Base-by-base conservation (phyloP, 2,329 filamentous ascomycete genomes). In the Colletotrichum siamense region DNA sequence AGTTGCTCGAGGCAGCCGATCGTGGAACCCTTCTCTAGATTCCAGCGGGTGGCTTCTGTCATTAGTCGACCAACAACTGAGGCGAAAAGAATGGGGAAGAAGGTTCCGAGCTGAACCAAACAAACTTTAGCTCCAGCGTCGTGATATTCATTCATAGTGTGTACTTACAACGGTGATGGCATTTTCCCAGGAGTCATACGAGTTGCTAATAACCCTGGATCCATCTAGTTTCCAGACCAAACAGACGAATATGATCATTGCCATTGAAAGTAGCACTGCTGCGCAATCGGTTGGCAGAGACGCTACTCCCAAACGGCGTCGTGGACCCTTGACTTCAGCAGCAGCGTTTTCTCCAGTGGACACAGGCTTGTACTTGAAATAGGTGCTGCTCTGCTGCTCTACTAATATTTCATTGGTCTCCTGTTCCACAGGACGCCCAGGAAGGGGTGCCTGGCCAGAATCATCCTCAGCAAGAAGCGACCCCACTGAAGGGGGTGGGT, bases 91-190 rank as follows among this genome's bases (percentile, higher is more conserved):
- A 49, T 49, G 18, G 39, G 39, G 0, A 49, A 49, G 39, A 49
- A 2, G 0, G 39, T 49, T 12, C 9, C 39, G n/a, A 49, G 39
- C 39, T 49, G 18, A 44, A n/a, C 8, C 18, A 5, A 10, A 12
- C 1, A 10, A 4, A 12, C 5, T 3, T 44, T n/a, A 44, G 39
- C 18, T 2, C 3, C 3, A 2, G 16, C 18, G 10, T n/a, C 1
- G 9, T 3, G 9, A 12, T 44, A 0, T n/a, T 44, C 3, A 10
- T n/a, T 5, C 5, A n/a, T 18, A 18, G 8, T 44, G 3, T 9
- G 5, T 6, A 49, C 39, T 49, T 7, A 49, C 39, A 12, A 49
- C 0, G 2, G 39, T 49, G 39, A 49, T 49, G 3, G 39, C 18
- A 0, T 49, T 49, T 0, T n/a, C 10, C 39, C 39, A 44, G 5